Base-by-base conservation (phyloP, 306 rosid genomes). In the Cucumis cinereus region DNA sequence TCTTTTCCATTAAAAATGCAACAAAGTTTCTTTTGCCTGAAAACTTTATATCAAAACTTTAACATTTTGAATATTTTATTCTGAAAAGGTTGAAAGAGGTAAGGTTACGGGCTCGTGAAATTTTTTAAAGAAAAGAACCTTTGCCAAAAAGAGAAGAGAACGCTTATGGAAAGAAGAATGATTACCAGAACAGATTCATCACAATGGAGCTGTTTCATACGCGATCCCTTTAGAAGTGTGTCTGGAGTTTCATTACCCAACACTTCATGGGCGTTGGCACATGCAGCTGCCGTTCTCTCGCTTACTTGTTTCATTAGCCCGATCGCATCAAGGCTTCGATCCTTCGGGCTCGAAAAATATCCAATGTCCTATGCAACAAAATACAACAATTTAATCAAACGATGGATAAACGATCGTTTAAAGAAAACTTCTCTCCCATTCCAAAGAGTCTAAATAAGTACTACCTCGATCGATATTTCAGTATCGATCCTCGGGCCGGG, bases 381-480 rank as follows among this genome's bases (percentile, higher is more conserved):
- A 71, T 45, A 43, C 16, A 11, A 24, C 28, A 33, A 54, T 60
- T 74, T 5, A 5, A 49, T 15, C 2, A 5, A 14, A n/a, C n/a
- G n/a, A n/a, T n/a, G n/a, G n/a, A 49, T 14, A 7, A 50, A 56
- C 40, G 6, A 16, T 53, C 23, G 0, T 19, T 23, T 43, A 45
- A 28, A 17, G 6, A 20, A 15, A 43, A 50, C 49, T 76, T 76
- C 22, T 22, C 7, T 0, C 20, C 30, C 26, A 24, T 9, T n/a
- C 26, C 11, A 9, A 9, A 19, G 6, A 26, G 30, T 45, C 41
- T 47, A 20, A 53, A 36, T 36, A 40, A 28, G 20, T 8, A 95
- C 99, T 14, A 95, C 99, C 99, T 95, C 98, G 17, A 95, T 83
- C 23, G 99, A 81, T 60, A 94, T 89, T 58, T 94, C 99, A 52